A percentile compares a stretch with the other conserved stretches of the same genome.
Evolutionary conservation across 2,329 filamentous ascomycete species (phyloP).

Genomic region (Proliferodiscus dingleyae): DNA sequence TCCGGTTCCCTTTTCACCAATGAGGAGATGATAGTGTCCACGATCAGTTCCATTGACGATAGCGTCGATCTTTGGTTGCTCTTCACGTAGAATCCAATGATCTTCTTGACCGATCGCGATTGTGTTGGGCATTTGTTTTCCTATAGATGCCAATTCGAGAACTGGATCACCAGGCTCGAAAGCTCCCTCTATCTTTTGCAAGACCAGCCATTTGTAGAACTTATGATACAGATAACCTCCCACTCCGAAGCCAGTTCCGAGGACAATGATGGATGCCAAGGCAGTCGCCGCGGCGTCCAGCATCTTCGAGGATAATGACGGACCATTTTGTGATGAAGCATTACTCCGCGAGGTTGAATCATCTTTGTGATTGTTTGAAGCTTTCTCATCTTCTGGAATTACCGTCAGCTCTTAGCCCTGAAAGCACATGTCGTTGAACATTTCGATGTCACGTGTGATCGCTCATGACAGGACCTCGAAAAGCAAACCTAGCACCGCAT

Average conservation of each 20-base stretch:
- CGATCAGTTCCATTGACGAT: slow-evolving; percentile 69
- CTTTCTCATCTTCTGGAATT: background rate
- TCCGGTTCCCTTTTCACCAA: slow-evolving; percentile 93
- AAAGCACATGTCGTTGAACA: background rate
- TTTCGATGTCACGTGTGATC: background rate
- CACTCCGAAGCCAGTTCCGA: slow-evolving; percentile 58
- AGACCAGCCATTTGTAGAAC: slow-evolving; percentile 82
- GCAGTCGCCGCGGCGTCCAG: slow-evolving; percentile 71
- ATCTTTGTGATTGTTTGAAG: background rate
- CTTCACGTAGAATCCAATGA: slow-evolving; percentile 78
- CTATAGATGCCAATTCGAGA: slow-evolving; percentile 69
- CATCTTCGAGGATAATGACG: slow-evolving; percentile 49
- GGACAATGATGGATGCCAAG: slow-evolving; percentile 66
- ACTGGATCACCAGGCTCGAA: slow-evolving; percentile 91
- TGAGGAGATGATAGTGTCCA: slow-evolving; percentile 86
- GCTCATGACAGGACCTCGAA: background rate
- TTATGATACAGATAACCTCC: slow-evolving; percentile 76
- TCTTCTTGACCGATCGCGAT: slow-evolving; percentile 33
- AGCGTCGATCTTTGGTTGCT: slow-evolving; percentile 75
- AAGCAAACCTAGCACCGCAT: background rate
- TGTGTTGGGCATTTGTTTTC: slow-evolving; percentile 48
- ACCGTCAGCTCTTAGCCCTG: background rate
- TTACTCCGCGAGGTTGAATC: slow-evolving; percentile 6
- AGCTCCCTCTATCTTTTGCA: slow-evolving; percentile 89
- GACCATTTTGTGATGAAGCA: slow-evolving; percentile 14